Evolutionary conservation across 1,284 basidiomycete genomes (phyloP).

Genomic region (Puccinia sorghi): DNA sequence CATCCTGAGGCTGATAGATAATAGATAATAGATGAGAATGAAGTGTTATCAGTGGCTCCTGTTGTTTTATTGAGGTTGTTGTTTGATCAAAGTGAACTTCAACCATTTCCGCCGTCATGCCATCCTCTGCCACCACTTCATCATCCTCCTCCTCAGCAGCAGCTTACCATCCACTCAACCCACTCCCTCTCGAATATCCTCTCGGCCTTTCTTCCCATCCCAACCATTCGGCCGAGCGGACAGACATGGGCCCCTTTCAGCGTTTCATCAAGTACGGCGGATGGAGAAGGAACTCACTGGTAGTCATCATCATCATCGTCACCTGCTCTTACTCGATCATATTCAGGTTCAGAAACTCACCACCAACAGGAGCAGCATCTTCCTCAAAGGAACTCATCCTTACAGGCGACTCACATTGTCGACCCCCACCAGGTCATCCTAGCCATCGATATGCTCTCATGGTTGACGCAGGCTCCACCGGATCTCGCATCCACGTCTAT

Average conservation of each 20-base stretch:
- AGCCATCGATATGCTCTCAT: conserved; percentile 81
- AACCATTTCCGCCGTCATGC: too few relatives aligned
- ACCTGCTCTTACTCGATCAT: conserved; percentile 4
- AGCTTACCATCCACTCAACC: conserved; percentile 2
- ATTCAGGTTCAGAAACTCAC: not conserved
- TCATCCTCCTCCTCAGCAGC: not conserved
- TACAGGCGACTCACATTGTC: not conserved
- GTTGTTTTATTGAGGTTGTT: too few relatives aligned
- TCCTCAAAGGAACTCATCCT: not conserved
- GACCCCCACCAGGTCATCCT: conserved; percentile 24
- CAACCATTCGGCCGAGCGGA: not conserved
- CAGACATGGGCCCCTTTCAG: conserved; percentile 1
- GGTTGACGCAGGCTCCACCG: conserved; percentile 97
- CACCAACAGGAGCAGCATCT: not conserved
- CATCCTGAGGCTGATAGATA: too few relatives aligned
- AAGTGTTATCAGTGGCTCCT: too few relatives aligned
- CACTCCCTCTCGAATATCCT: not conserved
- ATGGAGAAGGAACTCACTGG: conserved; percentile 14
- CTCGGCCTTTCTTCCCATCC: not conserved
- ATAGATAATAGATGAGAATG: too few relatives aligned
- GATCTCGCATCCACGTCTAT: conserved; percentile 96
- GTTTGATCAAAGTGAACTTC: too few relatives aligned
- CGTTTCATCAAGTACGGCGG: conserved; percentile 33
- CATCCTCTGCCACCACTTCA: too few relatives aligned
- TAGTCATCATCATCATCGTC: conserved; percentile 19